phyloP scores from a whole-genome alignment of 331 rosid genomes.

The Saraca asoca region DNA sequence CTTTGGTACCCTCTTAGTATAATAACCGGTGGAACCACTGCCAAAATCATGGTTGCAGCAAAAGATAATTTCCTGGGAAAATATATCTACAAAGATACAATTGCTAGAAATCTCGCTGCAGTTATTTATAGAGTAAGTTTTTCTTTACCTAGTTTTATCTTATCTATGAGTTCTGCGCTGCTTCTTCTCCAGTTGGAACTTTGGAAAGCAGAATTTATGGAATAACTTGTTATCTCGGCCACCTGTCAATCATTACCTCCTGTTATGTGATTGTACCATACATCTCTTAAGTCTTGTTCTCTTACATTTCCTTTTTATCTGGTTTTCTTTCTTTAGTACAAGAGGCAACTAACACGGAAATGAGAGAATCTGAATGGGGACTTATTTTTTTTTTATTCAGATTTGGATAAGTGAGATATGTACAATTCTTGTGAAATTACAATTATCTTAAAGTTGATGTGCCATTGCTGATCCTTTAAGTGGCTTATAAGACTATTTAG shows the following conservation, averaged over 20 bases:
- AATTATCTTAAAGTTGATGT: constrained; percentile 9
- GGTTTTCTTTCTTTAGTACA: not conserved
- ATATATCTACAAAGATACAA: constrained; percentile 86
- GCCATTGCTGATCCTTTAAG: too few species aligned
- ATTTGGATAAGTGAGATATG: constrained; percentile 1
- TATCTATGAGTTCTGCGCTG: not conserved
- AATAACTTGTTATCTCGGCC: constrained; percentile 1
- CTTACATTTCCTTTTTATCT: not conserved
- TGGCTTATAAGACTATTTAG: not conserved
- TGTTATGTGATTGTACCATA: not conserved
- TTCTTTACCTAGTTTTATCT: not conserved
- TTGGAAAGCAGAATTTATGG: not conserved
- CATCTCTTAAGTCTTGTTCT: not conserved
- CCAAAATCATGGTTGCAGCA: constrained; percentile 96
- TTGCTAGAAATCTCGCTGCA: constrained; percentile 84
- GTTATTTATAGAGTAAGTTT: constrained; percentile 71
- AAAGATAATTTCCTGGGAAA: constrained; percentile 91
- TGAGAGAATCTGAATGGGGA: not conserved
- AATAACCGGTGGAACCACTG: constrained; percentile 94
- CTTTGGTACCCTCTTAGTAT: constrained; percentile 96
- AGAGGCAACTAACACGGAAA: not conserved
- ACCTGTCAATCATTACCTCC: not conserved
- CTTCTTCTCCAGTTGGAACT: not conserved
- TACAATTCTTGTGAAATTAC: not conserved
- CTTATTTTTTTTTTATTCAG: too few species aligned